A percentile compares a stretch with the other conserved stretches of the same genome.
Evolutionary conservation across 306 rosid species (phyloP).

Genomic region (Cicer chorassanicum): DNA sequence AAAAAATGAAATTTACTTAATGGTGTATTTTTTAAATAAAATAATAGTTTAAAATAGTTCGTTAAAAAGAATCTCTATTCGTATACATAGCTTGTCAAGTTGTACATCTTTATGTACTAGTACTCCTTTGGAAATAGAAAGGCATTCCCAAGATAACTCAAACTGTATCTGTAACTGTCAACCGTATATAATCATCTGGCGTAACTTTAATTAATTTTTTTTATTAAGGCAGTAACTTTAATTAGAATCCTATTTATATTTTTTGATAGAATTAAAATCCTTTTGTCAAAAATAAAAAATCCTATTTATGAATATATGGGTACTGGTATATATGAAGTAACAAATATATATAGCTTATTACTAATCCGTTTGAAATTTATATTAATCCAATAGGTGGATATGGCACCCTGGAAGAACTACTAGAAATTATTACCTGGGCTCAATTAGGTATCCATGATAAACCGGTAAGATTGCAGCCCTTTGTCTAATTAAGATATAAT

Average conservation of each 20-base stretch:
- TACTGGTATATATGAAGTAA: neutral
- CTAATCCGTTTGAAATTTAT: slow-evolving; percentile 12
- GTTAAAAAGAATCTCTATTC: too few relatives aligned
- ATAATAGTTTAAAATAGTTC: too few relatives aligned
- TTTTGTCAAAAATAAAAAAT: neutral
- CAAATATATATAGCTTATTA: too few relatives aligned
- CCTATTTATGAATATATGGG: neutral
- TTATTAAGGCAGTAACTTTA: neutral
- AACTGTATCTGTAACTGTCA: slow-evolving; percentile 21
- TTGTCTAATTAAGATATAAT: neutral
- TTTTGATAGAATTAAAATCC: neutral
- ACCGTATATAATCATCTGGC: slow-evolving; percentile 35
- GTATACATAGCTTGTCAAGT: too few relatives aligned
- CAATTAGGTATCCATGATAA: slow-evolving; percentile 92
- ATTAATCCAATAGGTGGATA: slow-evolving; percentile 67
- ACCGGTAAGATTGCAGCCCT: slow-evolving; percentile 61
- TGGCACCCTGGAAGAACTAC: slow-evolving; percentile 86
- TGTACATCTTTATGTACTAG: too few relatives aligned
- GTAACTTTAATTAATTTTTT: too few relatives aligned
- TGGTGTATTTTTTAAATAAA: too few relatives aligned
- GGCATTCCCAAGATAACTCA: slow-evolving; percentile 28
- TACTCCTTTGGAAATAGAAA: too few relatives aligned
- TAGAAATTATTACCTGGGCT: slow-evolving; percentile 95
- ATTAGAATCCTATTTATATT: slow-evolving; percentile 2
- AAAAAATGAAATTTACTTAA: too few relatives aligned